Evolutionary conservation across 2,329 filamentous ascomycete genomes (phyloP), one percentile per base, ranked within the genome.

Genomic region (Botrytis deweyae): DNA sequence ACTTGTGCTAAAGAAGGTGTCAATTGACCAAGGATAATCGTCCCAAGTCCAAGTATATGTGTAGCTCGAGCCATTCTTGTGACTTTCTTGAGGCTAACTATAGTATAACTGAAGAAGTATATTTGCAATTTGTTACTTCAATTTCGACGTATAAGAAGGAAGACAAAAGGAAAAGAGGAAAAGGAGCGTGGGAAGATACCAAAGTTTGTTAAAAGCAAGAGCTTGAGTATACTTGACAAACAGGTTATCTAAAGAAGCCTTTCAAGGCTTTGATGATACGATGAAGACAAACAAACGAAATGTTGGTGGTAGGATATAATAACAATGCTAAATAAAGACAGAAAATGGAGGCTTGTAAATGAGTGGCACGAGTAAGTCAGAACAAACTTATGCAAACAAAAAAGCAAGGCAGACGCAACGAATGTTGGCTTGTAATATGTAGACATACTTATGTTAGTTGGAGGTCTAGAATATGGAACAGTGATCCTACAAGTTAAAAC

Each of bases 381-480:
- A 71, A 71, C 38, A 61, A 70, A 63, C 58, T 71, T 64, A 63
- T 40, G 69, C 33, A 71, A 42, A 64, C 58, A 40, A 29, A 40
- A 29, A 40, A 36, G 8, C 42, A 71, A 71, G 58, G 25, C 52
- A 63, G 42, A 36, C 22, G 58, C n/a, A 52, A 49, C 38, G 40
- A 61, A 64, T 71, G 25, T 64, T 64, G 42, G 58, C 33, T 38
- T 49, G 18, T 22, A 71, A 64, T 71, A 71, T 52, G 69, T 71
- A 71, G 33, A 61, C 69, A 52, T 9, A 25, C 3, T 58, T 40
- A 12, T 46, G 58, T 71, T 49, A 71, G 58, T 49, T 71, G 58
- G 33, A 64, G 42, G 69, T 71, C 69, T 52, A 64, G 58, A 64
- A 46, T 63, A 63, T 38, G 42, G 58, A 49, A 49, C 14, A 22